These are phyloP conservation scores for Claviceps capensis DNA, from an alignment of 2,329 filamentous ascomycete genomes.

Conservation along the genomic window DNA sequence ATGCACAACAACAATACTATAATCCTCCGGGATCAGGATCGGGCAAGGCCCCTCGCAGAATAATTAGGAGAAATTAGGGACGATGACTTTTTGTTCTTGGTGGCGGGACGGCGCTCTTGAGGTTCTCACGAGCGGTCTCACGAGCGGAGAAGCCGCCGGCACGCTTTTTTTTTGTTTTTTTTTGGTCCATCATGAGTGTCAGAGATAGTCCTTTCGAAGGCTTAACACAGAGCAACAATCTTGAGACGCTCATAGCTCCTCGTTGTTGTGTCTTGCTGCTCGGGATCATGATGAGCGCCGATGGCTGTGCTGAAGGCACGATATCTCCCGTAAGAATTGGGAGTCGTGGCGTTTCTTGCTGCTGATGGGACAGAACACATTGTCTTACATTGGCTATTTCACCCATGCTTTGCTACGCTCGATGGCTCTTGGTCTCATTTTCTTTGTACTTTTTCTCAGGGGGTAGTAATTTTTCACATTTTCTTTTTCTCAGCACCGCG, in stretches of 20 bases:
- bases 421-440: no score
- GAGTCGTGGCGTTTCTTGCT: no score
- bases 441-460: no score
- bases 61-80: not conserved
- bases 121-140: constrained; percentile 31
- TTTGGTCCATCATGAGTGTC: no score
- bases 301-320: not conserved
- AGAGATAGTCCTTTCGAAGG: constrained; percentile 12
- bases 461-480: not conserved
- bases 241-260: not conserved
- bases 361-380: no score
- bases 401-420: no score
- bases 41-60: not conserved
- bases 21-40: constrained; percentile 35
- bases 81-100: not conserved
- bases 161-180: constrained; percentile 16
- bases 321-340: no score
- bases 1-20: constrained; percentile 30
- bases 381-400: no score
- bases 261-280: not conserved
- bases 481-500: not conserved
- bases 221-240: constrained; percentile 36
- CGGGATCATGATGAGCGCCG: not conserved
- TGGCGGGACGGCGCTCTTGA: constrained; percentile 28
- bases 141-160: constrained; percentile 35